phyloP scores from a whole-genome alignment of 2,329 filamentous ascomycete genomes.

The Bipolaris bicolor region DNA sequence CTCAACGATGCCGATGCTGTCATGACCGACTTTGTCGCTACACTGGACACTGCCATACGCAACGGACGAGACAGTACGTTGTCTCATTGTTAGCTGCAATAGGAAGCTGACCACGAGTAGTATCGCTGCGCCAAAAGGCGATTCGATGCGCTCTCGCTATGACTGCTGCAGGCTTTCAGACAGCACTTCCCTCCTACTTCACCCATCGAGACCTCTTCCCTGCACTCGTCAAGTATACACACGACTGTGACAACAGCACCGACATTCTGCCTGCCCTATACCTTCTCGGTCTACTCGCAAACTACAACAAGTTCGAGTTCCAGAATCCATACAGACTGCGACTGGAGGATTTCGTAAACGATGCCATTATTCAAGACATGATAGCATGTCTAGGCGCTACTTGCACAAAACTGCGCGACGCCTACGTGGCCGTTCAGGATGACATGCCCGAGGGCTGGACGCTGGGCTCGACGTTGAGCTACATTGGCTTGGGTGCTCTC shows the following conservation, averaged over 20 bases:
- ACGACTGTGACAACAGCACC: slow-evolving; percentile 72
- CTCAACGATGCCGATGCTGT: slow-evolving; percentile 85
- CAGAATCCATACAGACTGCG: slow-evolving; percentile 94
- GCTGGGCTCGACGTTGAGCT: slow-evolving; percentile 76
- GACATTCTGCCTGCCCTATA: slow-evolving; percentile 74
- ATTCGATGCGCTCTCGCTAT: slow-evolving; percentile 82
- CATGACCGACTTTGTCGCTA: slow-evolving; percentile 85
- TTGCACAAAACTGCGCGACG: slow-evolving; percentile 70
- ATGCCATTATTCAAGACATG: slow-evolving; percentile 81
- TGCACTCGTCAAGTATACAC: slow-evolving; percentile 90
- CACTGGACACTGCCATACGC: slow-evolving; percentile 81
- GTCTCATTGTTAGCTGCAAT: not conserved
- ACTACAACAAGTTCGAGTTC: slow-evolving; percentile 99
- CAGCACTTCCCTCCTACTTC: slow-evolving; percentile 91
- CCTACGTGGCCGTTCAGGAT: slow-evolving; percentile 86
- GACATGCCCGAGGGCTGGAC: slow-evolving; percentile 92
- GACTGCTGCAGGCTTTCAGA: slow-evolving; percentile 93
- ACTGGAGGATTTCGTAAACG: slow-evolving; percentile 94
- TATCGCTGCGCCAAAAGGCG: slow-evolving; percentile 77
- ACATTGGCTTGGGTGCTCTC: slow-evolving; percentile 82
- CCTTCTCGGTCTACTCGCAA: slow-evolving; percentile 84
- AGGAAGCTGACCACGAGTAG: slow-evolving; percentile 53
- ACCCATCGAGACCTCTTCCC: slow-evolving; percentile 94
- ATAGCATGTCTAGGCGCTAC: slow-evolving; percentile 76
- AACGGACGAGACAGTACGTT: slow-evolving; percentile 72